Evolutionary conservation across 225 moss, liverwort and hornwort species (phyloP).

Genomic region (Marchantia polymorpha): DNA sequence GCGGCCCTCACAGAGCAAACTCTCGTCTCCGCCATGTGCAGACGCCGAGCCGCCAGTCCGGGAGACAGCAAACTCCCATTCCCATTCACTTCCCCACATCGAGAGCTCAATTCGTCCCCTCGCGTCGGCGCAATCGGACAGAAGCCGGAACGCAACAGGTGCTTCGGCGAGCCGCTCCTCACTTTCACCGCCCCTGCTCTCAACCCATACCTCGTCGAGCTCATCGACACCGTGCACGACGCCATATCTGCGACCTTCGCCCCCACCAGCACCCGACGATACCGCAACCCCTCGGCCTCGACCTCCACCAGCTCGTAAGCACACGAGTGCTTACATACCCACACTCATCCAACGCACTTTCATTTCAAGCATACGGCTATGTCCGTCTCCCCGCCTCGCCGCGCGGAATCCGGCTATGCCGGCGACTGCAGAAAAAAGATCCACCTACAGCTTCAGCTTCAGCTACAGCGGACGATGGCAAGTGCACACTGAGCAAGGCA

Average conservation of each 20-base stretch:
- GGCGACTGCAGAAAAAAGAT: too few relatives aligned
- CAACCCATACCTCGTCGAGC: neutral
- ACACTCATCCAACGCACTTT: too few relatives aligned
- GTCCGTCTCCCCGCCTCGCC: too few relatives aligned
- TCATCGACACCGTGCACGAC: neutral
- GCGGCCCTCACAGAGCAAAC: conserved; percentile 28
- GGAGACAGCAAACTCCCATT: neutral
- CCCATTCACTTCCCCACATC: too few relatives aligned
- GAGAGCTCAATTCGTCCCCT: too few relatives aligned
- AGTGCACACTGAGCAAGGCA: neutral
- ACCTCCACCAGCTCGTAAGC: neutral
- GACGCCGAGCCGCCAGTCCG: neutral
- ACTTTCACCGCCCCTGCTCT: neutral
- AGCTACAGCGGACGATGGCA: neutral
- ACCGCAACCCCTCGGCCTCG: neutral
- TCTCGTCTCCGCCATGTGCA: neutral
- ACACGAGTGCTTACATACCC: neutral
- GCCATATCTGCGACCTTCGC: neutral
- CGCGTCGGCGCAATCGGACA: too few relatives aligned
- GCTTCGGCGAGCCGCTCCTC: neutral
- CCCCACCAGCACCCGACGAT: neutral
- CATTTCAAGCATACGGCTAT: too few relatives aligned
- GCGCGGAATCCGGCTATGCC: too few relatives aligned
- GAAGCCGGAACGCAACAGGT: neutral
- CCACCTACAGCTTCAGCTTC: neutral